Percentiles rank a stretch among this genome's conserved stretches.
Evolutionary conservation across 2,329 filamentous ascomycete genomes (phyloP).

Genomic region (Sporothrix dimorphospora): DNA sequence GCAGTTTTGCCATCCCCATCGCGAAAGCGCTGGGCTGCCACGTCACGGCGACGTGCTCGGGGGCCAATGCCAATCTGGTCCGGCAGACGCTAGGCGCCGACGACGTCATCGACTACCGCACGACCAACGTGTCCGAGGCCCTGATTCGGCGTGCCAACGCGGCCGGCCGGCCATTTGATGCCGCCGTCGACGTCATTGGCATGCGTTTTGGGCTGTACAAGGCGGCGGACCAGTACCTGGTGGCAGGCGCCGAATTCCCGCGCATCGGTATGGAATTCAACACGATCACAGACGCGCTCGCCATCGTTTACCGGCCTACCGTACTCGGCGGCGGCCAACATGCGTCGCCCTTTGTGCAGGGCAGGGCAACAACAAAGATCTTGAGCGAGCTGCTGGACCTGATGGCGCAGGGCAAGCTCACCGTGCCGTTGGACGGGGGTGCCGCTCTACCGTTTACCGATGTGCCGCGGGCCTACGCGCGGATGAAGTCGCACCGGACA

Average conservation of each 20-base stretch:
- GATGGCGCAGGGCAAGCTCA: slow-evolving; percentile 38
- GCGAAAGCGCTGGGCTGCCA: slow-evolving; percentile 42
- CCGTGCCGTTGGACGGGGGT: slow-evolving; percentile 34
- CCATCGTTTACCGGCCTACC: slow-evolving; percentile 29
- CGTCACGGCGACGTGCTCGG: slow-evolving; percentile 44
- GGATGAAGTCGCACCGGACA: slow-evolving; percentile 29
- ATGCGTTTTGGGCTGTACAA: slow-evolving; percentile 34
- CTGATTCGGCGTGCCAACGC: slow-evolving; percentile 23
- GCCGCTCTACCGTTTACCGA: slow-evolving; percentile 33
- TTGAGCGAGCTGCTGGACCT: slow-evolving; percentile 34
- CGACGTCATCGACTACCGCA: slow-evolving; percentile 44
- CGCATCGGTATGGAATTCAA: slow-evolving; percentile 33
- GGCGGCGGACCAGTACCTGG: slow-evolving; percentile 33
- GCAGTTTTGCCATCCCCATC: slow-evolving; percentile 45
- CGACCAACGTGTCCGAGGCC: slow-evolving; percentile 29
- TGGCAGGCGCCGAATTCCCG: slow-evolving; percentile 33
- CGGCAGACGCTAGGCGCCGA: slow-evolving; percentile 42
- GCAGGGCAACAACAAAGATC: slow-evolving; percentile 22
- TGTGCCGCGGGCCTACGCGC: slow-evolving; percentile 36
- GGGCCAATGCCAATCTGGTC: slow-evolving; percentile 42
- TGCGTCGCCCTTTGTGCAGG: slow-evolving; percentile 28
- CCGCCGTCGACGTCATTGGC: slow-evolving; percentile 39
- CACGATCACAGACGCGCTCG: slow-evolving; percentile 14
- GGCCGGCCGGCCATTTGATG: slow-evolving; percentile 34
- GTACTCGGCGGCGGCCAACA: slow-evolving; percentile 33